Conservation (phyloP, 208 protist species). For the Novymonas esmeraldas region DNA sequence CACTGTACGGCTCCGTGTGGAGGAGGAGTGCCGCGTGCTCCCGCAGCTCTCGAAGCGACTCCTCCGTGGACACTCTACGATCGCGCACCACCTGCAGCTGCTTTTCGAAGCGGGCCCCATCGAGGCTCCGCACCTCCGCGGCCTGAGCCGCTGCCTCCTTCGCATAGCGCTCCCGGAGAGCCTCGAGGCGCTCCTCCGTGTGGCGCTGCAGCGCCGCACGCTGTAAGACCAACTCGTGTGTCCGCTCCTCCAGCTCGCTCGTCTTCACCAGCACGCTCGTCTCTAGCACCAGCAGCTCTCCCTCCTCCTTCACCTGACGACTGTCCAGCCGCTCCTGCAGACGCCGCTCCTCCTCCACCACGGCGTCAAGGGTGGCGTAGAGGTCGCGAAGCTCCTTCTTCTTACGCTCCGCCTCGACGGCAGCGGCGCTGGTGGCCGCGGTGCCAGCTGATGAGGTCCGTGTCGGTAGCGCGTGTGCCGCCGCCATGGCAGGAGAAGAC, state of each 20-base stretch:
- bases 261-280: slow-evolving; percentile 51
- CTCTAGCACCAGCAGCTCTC: slow-evolving; percentile 60
- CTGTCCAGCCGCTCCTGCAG: slow-evolving; percentile 41
- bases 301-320: slow-evolving; percentile 58
- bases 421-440: not conserved
- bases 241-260: slow-evolving; percentile 44
- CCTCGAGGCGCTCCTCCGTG: slow-evolving; percentile 32
- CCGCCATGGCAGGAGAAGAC: not conserved
- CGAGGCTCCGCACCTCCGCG: slow-evolving; percentile 40
- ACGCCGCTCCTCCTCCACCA: slow-evolving; percentile 53
- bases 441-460: not conserved
- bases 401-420: slow-evolving; percentile 11
- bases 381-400: slow-evolving; percentile 36
- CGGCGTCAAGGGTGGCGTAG: slow-evolving; percentile 42
- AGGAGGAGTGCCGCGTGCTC: slow-evolving; percentile 35
- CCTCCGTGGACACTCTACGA: slow-evolving; percentile 4
- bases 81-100: slow-evolving; percentile 39
- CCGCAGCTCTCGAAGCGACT: slow-evolving; percentile 25
- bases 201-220: slow-evolving; percentile 26
- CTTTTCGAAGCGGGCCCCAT: slow-evolving; percentile 35
- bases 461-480: not conserved
- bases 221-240: slow-evolving; percentile 31
- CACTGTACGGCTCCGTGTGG: slow-evolving; percentile 28
- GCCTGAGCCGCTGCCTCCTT: slow-evolving; percentile 26
- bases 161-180: slow-evolving; percentile 30